These are phyloP conservation scores for Lobulomyces angularis DNA, from an alignment of 192 early-diverging fungal species.

Conservation along the genomic window DNA sequence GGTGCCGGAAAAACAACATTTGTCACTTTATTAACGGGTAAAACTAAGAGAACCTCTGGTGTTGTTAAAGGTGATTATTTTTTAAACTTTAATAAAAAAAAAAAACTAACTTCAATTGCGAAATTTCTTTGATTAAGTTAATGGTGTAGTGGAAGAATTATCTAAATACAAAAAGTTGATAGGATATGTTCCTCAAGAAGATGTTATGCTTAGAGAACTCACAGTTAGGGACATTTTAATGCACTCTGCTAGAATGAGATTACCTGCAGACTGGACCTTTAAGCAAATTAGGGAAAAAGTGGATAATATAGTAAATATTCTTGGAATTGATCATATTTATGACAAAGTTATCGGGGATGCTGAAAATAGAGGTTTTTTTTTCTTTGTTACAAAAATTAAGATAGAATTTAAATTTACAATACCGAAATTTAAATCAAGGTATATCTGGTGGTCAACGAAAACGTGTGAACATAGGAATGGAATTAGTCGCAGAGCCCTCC, in stretches of 20 bases:
- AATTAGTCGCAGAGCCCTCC: slow-evolving; percentile 40
- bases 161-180: slow-evolving; percentile 51
- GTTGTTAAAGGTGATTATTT: neutral
- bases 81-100: neutral
- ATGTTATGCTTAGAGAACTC: slow-evolving; percentile 52
- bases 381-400: no score
- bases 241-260: slow-evolving; percentile 56
- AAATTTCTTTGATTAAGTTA: slow-evolving; percentile 36
- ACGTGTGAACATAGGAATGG: slow-evolving; percentile 70
- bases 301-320: slow-evolving; percentile 37
- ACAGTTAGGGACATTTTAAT: slow-evolving; percentile 53
- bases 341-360: slow-evolving; percentile 62
- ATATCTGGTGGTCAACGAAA: slow-evolving; percentile 64
- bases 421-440: no score
- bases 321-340: slow-evolving; percentile 29
- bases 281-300: slow-evolving; percentile 40
- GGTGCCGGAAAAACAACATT: slow-evolving; percentile 66
- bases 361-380: no score
- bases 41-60: slow-evolving; percentile 39
- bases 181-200: slow-evolving; percentile 66
- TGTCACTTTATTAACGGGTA: slow-evolving; percentile 51
- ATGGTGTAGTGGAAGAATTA: slow-evolving; percentile 43
- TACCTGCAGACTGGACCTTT: slow-evolving; percentile 27
- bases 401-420: no score
- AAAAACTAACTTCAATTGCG: neutral